Evolutionary conservation across 768 basidiomycete genomes (phyloP).

Genomic region (Hygrophorus russula): DNA sequence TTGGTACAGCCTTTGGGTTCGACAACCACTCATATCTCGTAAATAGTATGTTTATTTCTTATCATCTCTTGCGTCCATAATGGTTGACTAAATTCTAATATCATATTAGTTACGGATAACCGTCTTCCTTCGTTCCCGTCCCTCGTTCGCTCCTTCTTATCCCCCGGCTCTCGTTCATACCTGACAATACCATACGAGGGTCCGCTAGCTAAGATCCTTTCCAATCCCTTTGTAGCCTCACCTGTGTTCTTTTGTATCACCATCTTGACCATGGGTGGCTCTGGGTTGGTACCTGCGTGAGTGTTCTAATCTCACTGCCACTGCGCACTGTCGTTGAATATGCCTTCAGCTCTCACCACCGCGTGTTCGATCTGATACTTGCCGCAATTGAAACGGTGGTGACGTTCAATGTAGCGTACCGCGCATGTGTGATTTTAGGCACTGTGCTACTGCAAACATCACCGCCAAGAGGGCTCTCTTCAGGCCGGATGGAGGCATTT

Average conservation of each 20-base stretch:
- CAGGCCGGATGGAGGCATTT: constrained; percentile 73
- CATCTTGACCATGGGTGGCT: constrained; percentile 38
- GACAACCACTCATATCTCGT: constrained; percentile 58
- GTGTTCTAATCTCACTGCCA: neutral
- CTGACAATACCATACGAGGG: constrained; percentile 23
- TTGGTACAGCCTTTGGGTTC: constrained; percentile 45
- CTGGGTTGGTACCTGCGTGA: constrained; percentile 44
- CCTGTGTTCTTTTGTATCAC: constrained; percentile 47
- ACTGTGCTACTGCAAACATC: constrained; percentile 85
- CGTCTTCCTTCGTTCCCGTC: constrained; percentile 43
- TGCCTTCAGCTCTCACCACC: constrained; percentile 34
- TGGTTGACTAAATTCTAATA: neutral
- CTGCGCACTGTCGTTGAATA: neutral
- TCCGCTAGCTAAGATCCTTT: constrained; percentile 29
- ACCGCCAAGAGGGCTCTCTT: constrained; percentile 47
- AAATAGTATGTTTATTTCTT: constrained; percentile 33
- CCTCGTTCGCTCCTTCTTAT: constrained; percentile 31
- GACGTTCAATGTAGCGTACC: constrained; percentile 79
- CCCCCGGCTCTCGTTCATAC: constrained; percentile 17
- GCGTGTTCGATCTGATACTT: constrained; percentile 73
- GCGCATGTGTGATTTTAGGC: constrained; percentile 74
- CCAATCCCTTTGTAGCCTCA: constrained; percentile 67
- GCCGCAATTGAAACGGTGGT: constrained; percentile 66
- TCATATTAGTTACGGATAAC: constrained; percentile 42
- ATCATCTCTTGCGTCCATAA: neutral